A percentile compares a stretch with the other conserved stretches of the same genome.
Conservation (phyloP, 345 rosid species). For the Corymbia maculata region DNA sequence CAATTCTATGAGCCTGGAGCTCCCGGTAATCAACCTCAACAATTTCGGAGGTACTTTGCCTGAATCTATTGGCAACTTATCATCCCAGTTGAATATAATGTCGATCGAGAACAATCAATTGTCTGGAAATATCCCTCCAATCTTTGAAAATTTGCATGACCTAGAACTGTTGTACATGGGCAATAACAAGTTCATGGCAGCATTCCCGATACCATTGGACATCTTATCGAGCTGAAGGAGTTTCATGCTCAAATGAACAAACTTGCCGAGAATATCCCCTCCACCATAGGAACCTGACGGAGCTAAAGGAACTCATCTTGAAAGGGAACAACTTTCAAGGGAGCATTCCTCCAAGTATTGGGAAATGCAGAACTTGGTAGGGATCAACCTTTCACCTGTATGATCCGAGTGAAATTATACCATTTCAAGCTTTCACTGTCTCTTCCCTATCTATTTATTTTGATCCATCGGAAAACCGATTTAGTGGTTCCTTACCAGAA, state of each 20-base stretch:
- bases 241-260: not conserved
- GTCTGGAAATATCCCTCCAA: not conserved
- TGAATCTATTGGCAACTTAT: not conserved
- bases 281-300: not conserved
- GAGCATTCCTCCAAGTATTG: not conserved
- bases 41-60: slow-evolving; percentile 1
- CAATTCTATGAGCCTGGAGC: not conserved
- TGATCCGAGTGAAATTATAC: not conserved
- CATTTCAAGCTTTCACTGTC: not conserved
- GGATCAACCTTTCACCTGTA: not conserved
- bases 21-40: not conserved
- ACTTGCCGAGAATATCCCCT: not conserved
- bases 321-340: not conserved
- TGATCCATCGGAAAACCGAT: not conserved
- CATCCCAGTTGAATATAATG: not conserved
- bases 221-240: not conserved
- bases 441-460: not conserved
- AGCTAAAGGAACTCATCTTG: not conserved
- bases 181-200: not conserved
- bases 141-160: not conserved
- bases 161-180: not conserved
- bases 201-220: not conserved
- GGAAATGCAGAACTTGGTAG: not conserved
- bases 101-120: not conserved
- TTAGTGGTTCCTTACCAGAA: not conserved